Base-by-base conservation (phyloP, 108 stramenopile genomes). In the Pseudonitzschia multiseries region DNA sequence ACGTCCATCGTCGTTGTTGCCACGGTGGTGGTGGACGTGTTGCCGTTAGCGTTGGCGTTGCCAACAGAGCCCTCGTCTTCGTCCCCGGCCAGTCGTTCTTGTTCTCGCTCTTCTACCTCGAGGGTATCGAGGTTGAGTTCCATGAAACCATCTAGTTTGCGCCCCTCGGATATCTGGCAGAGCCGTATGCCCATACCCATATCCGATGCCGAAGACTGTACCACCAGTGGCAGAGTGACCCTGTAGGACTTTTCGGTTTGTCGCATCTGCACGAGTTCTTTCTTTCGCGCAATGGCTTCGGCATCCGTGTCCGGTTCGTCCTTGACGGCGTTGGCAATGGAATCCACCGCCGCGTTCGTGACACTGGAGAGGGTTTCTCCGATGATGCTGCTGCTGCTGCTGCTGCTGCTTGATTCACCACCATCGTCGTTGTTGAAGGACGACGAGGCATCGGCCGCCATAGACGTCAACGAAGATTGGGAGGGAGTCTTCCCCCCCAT, bases 71-170 rank as follows among this genome's bases (percentile, higher is more conserved):
- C 10, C 10, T 42, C 18, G 41, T 8, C 31, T 63, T 40, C 22
- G 43, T n/a, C 10, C 46, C 24, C 54, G 33, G 40, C 48, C 36
- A 6, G 6, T 10, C 8, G 0, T 3, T 48, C 46, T 48, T 67
- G 61, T 9, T 69, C 76, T 59, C 82, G 33, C 20, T 62, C 78
- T 36, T 77, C 75, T 43, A 86, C 83, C 17, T 82, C 43, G 57
- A 88, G 65, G 4, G 89, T 85, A 61, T 90, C 89, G 62, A 88
- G 71, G 74, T 87, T 81, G 43, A 90, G 73, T 14, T 84, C 78
- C 26, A 81, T 57, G 40, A 80, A 76, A 12, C 41, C 5, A 13
- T 80, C 82, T 40, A 90, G 67, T 48, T 76, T 72, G n/a, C 78
- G 77, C 56, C 86, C 85, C 24, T 76, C 74, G 28, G 79, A 70